Base-by-base conservation (phyloP, 306 rosid species). In the Echinosophora koreensis region DNA sequence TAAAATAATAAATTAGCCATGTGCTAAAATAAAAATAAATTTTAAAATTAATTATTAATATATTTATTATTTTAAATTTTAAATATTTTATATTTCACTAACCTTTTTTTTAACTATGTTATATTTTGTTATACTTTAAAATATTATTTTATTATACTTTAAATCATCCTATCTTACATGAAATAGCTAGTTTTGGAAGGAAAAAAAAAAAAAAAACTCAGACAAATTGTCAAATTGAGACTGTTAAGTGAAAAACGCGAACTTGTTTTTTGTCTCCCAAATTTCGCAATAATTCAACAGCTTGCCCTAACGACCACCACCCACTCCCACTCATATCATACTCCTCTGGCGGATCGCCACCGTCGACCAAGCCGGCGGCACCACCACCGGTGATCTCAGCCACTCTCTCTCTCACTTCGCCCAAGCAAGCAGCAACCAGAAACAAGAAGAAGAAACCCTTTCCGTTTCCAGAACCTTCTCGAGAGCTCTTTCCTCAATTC, bases 281-380 rank as follows among this genome's bases (percentile, higher is more conserved):
- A 58, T 82, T 81, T 64, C 78, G 52, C 34, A 68, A 74, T 38
- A 62, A 0, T 42, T 32, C 44, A 9, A 50, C 13, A 56, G 46
- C 56, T 56, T 68, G 77, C 83, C 86, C 83, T 83, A 83, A 69
- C 5, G 11, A 32, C 58, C 47, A 37, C 58, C 14, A 2, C 49
- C 49, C 54, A 35, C 55, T n/a, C 35, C 15, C 22, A 1, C 11
- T 8, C 11, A 6, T 2, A 22, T 35, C 18, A 5, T 30, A 55
- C 22, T 78, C 63, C 64, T 66, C 80, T 52, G 73, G 80, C 17
- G 42, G 27, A 41, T 78, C 77, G 34, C 51, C 63, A 42, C 77
- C 73, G 65, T 80, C 55, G 74, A 49, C 54, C 35, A 2, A 50
- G 22, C 49, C 71, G 64, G 57, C 66, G 54, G 66, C 38, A 27